phyloP scores from a whole-genome alignment of 352 stramenopile species.

The Globisporangium nodosum region DNA sequence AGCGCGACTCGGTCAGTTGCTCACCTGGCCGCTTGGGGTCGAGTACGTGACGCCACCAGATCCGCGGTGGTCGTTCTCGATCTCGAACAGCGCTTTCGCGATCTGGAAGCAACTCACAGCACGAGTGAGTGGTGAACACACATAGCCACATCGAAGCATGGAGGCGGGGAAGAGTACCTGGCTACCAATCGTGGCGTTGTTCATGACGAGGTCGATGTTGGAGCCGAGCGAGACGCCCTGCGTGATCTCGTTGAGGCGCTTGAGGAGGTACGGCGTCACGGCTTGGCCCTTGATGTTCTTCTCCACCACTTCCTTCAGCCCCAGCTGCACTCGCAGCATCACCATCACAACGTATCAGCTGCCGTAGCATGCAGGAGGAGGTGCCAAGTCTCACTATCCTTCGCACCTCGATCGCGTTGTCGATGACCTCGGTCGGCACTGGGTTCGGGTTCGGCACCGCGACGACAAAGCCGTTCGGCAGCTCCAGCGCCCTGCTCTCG shows the following conservation, averaged over 20 bases:
- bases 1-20: slow-evolving; percentile 14
- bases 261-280: slow-evolving; percentile 90
- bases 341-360: slow-evolving; percentile 11
- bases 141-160: background rate
- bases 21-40: slow-evolving; percentile 37
- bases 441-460: slow-evolving; percentile 88
- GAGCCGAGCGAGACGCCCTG: slow-evolving; percentile 87
- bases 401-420: slow-evolving; percentile 84
- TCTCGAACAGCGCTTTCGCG: slow-evolving; percentile 52
- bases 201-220: slow-evolving; percentile 97
- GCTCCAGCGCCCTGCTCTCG: slow-evolving; percentile 64
- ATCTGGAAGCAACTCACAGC: slow-evolving; percentile 26
- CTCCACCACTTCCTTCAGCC: slow-evolving; percentile 79
- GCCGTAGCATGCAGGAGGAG: background rate
- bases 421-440: slow-evolving; percentile 81
- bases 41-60: slow-evolving; percentile 27
- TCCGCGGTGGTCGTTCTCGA: slow-evolving; percentile 32
- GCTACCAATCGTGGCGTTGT: slow-evolving; percentile 94
- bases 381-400: no score
- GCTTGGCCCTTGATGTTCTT: slow-evolving; percentile 90
- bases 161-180: slow-evolving; percentile 51
- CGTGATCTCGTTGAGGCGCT: slow-evolving; percentile 93
- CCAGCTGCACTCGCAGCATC: slow-evolving; percentile 22
- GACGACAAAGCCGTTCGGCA: slow-evolving; percentile 85
- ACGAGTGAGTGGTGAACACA: background rate